Evolutionary conservation across 257 asterid species (phyloP).

Genomic region (Ilex aquifolium): DNA sequence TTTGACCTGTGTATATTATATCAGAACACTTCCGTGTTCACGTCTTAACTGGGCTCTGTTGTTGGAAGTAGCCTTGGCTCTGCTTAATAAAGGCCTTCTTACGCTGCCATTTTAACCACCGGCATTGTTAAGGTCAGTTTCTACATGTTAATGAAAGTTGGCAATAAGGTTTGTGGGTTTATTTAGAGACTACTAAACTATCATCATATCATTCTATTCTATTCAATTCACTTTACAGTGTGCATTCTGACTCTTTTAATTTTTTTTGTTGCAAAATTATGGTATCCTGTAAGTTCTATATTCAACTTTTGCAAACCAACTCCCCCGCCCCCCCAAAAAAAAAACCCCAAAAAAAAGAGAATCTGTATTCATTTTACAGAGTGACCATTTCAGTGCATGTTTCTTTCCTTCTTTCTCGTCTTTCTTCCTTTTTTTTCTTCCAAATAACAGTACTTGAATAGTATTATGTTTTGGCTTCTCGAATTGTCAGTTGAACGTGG

Average conservation of each 20-base stretch:
- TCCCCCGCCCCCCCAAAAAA: background rate
- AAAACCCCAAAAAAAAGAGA: background rate
- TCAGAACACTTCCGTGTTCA: background rate
- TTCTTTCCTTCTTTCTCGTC: background rate
- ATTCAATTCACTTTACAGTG: no score
- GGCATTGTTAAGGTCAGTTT: background rate
- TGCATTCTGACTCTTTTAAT: no score
- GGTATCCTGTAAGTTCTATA: no score
- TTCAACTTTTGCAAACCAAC: background rate
- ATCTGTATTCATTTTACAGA: background rate
- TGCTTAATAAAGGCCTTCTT: background rate
- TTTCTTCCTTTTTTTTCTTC: background rate
- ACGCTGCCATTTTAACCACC: background rate
- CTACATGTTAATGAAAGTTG: background rate
- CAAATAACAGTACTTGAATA: no score
- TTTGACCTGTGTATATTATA: slow-evolving; percentile 20
- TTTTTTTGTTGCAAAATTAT: no score
- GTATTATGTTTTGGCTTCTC: no score
- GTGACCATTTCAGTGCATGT: background rate
- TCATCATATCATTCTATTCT: no score
- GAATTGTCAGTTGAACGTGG: no score
- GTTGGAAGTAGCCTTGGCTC: background rate
- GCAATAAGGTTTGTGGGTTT: no score
- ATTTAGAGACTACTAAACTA: no score
- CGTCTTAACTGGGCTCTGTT: background rate